Conservation (phyloP, 1,284 basidiomycete species). For the Tilletiopsis washingtonensis region DNA sequence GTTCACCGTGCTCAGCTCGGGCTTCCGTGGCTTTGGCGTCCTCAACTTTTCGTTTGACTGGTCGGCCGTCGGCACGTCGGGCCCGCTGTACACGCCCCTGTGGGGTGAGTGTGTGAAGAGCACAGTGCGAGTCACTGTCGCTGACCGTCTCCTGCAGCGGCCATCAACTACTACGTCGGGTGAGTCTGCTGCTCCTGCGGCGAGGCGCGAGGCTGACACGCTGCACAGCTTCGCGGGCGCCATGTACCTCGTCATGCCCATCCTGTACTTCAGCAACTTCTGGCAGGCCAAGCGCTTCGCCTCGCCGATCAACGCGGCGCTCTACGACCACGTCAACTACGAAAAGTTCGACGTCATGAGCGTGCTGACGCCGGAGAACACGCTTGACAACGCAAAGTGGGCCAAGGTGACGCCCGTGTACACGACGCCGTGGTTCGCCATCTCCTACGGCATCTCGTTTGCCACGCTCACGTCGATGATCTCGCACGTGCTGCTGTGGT, state of each 20-base stretch:
- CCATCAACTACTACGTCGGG: slow-evolving; percentile 33
- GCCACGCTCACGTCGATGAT: slow-evolving; percentile 52
- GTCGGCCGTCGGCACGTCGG: slow-evolving; percentile 50
- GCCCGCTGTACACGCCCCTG: slow-evolving; percentile 53
- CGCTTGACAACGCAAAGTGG: slow-evolving; percentile 50
- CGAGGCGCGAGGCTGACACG: too few species aligned
- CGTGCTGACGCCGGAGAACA: slow-evolving; percentile 44
- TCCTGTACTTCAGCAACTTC: slow-evolving; percentile 51
- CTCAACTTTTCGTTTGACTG: slow-evolving; percentile 53
- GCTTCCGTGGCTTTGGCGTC: slow-evolving; percentile 53
- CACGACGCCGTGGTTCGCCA: slow-evolving; percentile 52
- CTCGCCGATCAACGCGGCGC: slow-evolving; percentile 49
- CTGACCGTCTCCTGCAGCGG: neutral
- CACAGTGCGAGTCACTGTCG: neutral
- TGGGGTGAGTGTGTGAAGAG: too few species aligned
- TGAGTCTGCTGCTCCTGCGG: too few species aligned
- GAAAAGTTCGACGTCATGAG: slow-evolving; percentile 31
- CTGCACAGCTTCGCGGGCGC: slow-evolving; percentile 48
- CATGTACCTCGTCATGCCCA: slow-evolving; percentile 52
- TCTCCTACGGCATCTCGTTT: slow-evolving; percentile 50
- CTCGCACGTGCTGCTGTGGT: slow-evolving; percentile 53
- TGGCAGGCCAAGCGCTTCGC: slow-evolving; percentile 48
- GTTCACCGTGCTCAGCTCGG: slow-evolving; percentile 51
- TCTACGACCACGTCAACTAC: slow-evolving; percentile 44
- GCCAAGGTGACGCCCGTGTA: slow-evolving; percentile 49